Evolutionary conservation across 495 filamentous ascomycete genomes (phyloP).

Genomic region (Talaromyces thailandensis): DNA sequence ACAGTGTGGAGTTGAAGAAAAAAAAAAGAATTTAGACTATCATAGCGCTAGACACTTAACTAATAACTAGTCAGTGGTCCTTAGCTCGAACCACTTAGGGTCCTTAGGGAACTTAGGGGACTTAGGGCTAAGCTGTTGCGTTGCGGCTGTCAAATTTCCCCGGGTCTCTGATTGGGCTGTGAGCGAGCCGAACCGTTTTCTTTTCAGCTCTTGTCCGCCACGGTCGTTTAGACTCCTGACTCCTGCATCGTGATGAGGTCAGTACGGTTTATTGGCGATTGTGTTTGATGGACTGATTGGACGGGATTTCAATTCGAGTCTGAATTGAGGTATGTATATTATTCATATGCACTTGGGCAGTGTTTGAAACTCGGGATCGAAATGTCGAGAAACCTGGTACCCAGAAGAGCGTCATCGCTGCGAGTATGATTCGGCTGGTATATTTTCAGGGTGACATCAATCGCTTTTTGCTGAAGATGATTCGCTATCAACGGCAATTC

Average conservation of each 20-base stretch:
- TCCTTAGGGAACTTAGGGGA: too few relatives aligned
- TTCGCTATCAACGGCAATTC: neutral
- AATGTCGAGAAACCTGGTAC: neutral
- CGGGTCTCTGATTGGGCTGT: neutral
- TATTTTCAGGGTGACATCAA: neutral
- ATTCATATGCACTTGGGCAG: neutral
- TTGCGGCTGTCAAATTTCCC: neutral
- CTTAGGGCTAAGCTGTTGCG: neutral
- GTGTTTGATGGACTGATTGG: neutral
- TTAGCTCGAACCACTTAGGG: neutral
- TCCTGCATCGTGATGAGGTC: neutral
- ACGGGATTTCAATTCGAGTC: neutral
- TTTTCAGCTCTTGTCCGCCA: conserved; percentile 3
- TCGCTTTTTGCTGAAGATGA: neutral
- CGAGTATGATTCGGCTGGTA: neutral
- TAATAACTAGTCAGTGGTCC: neutral
- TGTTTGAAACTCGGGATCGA: neutral
- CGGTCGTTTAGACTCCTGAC: neutral
- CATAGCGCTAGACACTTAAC: neutral
- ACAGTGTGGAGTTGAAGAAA: neutral
- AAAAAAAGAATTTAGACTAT: neutral
- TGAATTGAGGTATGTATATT: neutral
- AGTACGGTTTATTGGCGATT: neutral
- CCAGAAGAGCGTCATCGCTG: neutral
- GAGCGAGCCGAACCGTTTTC: neutral